Evolutionary conservation across 1,139 yeast genomes (phyloP), one percentile per base, ranked within the genome.

Genomic region (Suhomyces panamericanus): DNA sequence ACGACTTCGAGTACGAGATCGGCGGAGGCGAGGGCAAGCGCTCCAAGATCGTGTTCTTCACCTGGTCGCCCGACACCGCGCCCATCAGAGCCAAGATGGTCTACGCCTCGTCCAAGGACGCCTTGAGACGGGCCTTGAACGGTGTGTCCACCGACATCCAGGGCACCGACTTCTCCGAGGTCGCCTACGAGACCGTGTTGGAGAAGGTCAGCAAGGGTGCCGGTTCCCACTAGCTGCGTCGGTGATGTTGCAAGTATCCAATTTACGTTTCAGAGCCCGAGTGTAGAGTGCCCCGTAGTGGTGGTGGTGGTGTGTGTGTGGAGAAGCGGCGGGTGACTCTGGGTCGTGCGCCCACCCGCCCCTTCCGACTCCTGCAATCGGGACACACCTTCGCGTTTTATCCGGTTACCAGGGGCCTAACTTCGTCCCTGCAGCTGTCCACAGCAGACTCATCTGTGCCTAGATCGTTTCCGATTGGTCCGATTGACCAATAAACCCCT

Each of bases 51-150:
- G 85, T 91, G 49, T 93, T 93, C 74, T 87, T 70, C 77, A 86
- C 95, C 57, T 93, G 99, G 99, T 84, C 97, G 52, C 99, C 99
- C 62, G 99, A 95, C 67, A 87, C 95, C 51, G 96, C 98, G 44
- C 89, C 95, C 51, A 83, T 95, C 61, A 87, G 90, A 75, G 70
- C 95, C 60, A 93, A 93, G 85, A 95, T 93, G 99, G 87, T 91
- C 51, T 91, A 90, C 76, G 98, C 99, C 41, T 83, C 97, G 10
- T 91, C 98, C 52, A 91, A 90, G 76, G 99, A 93, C 62, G 96
- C 98, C 44, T 81, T 93, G 65, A 93, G 98, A 80, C 89, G 96
- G 74, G 93, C 99, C 39, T 80, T 93, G 64, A 91, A 87, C 67
- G 99, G 99, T 69, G 83, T 95, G 57, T 77, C 96, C 47, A 71